These are phyloP conservation scores for Botryobasidium botryosum DNA, from an alignment of 768 basidiomycete species.

Conservation along the genomic window DNA sequence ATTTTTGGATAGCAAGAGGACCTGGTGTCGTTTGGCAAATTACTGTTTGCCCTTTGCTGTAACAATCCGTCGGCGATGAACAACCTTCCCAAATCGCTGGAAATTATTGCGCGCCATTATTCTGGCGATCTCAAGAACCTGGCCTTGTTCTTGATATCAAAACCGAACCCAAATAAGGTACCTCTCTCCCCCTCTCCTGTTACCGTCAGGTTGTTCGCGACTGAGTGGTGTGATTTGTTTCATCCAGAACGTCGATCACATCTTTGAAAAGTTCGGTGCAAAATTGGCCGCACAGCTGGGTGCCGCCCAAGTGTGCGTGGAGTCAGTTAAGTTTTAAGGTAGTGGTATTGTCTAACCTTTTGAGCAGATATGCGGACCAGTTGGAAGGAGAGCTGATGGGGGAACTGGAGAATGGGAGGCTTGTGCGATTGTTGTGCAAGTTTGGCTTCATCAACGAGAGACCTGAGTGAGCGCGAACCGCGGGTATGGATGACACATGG, in stretches of 20 bases:
- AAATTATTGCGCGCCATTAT: constrained; percentile 55
- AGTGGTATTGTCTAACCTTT: not conserved
- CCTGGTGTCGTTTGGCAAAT: constrained; percentile 64
- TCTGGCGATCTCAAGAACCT: constrained; percentile 69
- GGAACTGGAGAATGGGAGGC: constrained; percentile 85
- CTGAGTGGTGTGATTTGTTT: not conserved
- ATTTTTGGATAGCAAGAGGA: constrained; percentile 52
- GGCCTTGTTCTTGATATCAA: constrained; percentile 58
- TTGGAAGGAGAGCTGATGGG: constrained; percentile 70
- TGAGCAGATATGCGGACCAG: constrained; percentile 51
- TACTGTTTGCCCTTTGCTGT: constrained; percentile 63
- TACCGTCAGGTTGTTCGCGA: not conserved
- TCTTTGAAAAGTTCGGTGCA: constrained; percentile 63
- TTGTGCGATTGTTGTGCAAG: constrained; percentile 80
- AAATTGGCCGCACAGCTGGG: constrained; percentile 66
- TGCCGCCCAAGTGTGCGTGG: constrained; percentile 54
- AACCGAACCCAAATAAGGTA: constrained; percentile 50
- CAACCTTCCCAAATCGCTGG: constrained; percentile 55
- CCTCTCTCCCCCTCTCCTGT: constrained; percentile 2
- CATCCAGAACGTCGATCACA: constrained; percentile 52
- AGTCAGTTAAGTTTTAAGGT: not conserved
- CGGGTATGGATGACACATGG: not conserved
- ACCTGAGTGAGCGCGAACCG: constrained; percentile 66
- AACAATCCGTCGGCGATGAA: constrained; percentile 44
- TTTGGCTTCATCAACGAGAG: constrained; percentile 98